Evolutionary conservation across 2,329 filamentous ascomycete genomes (phyloP), one percentile per base, ranked within the genome.

Genomic region (Emergomyces africanus): DNA sequence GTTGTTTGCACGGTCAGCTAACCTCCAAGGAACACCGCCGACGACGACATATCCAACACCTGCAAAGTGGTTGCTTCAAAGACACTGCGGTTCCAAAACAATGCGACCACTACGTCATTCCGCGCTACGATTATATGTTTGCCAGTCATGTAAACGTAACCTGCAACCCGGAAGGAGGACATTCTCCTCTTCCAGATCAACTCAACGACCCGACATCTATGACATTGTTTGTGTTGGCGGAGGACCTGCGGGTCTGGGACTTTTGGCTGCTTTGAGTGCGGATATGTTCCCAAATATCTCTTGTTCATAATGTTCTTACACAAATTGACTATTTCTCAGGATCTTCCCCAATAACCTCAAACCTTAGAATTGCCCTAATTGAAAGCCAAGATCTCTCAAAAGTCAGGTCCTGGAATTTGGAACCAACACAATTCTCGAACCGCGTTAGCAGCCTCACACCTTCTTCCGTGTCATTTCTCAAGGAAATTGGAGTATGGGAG

Each of bases 371-470:
- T 49, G 94, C 92, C 61, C 84, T 99, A 61, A 82, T 99, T 67
- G 94, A 99, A 78, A 86, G 86, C 41, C 91, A 96, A 74, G 86
- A 95, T 69, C 82, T 99, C 39, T 77, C 80, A 65, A 88, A 86
- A 67, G 80, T 82, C 57, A 81, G 81, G 55, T 75, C 81, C 28
- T 90, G 86, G 78, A 82, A 82, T 57, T 83, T 88, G 8, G 83
- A 84, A 2, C 72, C 81, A 6, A 81, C 83, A 57, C 79, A 83
- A 66, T 99, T 86, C 77, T 96, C 92, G 61, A 97, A 99, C 76
- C 86, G 94, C 69, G 96, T 92, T 76, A 96, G 89, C 77, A 97
- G 92, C 55, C 80, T 99, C 59, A 99, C 94, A 0, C 92, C 92
- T 0, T 82, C 87, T 0, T 96, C 91, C 0, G 87, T 89, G n/a